Base-by-base conservation (phyloP, 2,329 filamentous ascomycete species). In the Epichloe hybrida region DNA sequence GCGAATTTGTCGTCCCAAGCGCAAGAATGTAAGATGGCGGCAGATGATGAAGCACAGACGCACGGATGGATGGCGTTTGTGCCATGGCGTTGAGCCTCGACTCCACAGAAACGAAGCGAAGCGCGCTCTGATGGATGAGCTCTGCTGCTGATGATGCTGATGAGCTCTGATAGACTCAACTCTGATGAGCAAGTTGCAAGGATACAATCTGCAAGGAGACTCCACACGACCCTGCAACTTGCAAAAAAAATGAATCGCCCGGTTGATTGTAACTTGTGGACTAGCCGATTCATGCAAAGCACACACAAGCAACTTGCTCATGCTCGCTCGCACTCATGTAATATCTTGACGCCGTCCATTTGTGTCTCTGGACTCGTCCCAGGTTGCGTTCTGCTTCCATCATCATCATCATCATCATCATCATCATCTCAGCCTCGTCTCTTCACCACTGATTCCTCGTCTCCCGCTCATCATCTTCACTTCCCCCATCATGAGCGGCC, bases 401-500 rank as follows among this genome's bases (percentile, higher is more conserved):
- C 17, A 17, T 17, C 17, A 17, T 17, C 17, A 17, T 38, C 36
- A 1, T 3, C 36, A n/a, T 17, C 17, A 17, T 38, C 36, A 1
- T 3, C 36, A n/a, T 38, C n/a, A 21, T 21, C 3, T 38, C 13
- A 31, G 27, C 27, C 8, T 31, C 27, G 27, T 31, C 8, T 31
- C 27, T 31, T 31, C 27, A 31, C 9, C 27, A 31, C 27, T 31
- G 27, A 31, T 11, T 31, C 27, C 27, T 31, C 4, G 8, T 31
- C 27, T 31, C 27, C 27, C 27, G 27, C 27, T 31, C 27, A 17
- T 17, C 17, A 17, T 17, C 17, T 4, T 4, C 27, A 31, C 27
- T 31, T 31, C 27, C 48, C 43, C 37, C 50, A 48, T 39, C 34
- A 52, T 52, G 51, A 41, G 46, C 23, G 42, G 8, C 35, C 20